phyloP scores from a whole-genome alignment of 2,329 filamentous ascomycete genomes.

The Fusarium sp. region DNA sequence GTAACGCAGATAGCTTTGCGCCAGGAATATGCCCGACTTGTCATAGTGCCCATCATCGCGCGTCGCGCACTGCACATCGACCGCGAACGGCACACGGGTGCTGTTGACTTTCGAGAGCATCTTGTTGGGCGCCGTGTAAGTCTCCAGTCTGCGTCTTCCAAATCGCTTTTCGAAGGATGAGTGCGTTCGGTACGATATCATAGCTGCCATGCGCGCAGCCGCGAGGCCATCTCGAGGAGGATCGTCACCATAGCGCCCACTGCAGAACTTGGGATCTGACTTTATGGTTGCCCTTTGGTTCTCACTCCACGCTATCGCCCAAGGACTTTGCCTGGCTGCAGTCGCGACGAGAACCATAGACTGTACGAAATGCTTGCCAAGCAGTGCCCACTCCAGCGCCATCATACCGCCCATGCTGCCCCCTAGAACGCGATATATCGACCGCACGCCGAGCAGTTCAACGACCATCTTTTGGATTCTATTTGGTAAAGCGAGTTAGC shows the following conservation, averaged over 20 bases:
- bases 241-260: background rate
- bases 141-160: background rate
- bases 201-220: background rate
- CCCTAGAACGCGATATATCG: background rate
- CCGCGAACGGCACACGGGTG: background rate
- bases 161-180: background rate
- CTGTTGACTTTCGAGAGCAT: background rate
- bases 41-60: background rate
- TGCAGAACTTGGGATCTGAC: background rate
- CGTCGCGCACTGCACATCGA: background rate
- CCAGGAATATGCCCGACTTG: background rate
- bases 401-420: background rate
- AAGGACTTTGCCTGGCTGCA: background rate
- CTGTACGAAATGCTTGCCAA: background rate
- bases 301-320: background rate
- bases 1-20: background rate
- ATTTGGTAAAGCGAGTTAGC: background rate
- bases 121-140: background rate
- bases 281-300: background rate
- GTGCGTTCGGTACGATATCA: background rate
- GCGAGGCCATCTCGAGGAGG: background rate
- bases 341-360: background rate
- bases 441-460: background rate
- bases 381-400: background rate
- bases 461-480: background rate